A percentile compares a stretch with the other conserved stretches of the same genome.
Conservation (phyloP, 352 stramenopile species). For the Globisporangium polare region DNA sequence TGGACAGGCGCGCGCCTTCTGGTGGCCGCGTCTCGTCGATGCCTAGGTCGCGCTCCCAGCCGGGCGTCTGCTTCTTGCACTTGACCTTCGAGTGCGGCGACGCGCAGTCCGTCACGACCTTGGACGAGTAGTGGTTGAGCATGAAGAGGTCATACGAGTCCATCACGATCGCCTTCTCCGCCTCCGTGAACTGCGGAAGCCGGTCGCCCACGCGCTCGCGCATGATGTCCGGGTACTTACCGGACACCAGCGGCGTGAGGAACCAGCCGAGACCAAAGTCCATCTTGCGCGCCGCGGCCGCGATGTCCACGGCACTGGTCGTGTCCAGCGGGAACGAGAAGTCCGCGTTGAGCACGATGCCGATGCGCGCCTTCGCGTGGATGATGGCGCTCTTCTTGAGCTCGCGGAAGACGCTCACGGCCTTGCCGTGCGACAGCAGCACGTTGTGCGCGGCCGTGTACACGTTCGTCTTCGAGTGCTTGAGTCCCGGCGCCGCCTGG, state of each 20-base stretch:
- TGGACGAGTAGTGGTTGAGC: constrained; percentile 93
- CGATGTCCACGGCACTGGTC: constrained; percentile 33
- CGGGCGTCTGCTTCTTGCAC: constrained; percentile 28
- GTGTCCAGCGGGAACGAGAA: constrained; percentile 73
- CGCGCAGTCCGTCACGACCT: constrained; percentile 48
- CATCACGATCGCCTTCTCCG: constrained; percentile 64
- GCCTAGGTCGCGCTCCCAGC: constrained; percentile 43
- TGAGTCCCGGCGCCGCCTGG: constrained; percentile 30
- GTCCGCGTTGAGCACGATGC: constrained; percentile 90
- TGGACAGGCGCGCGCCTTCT: constrained; percentile 47
- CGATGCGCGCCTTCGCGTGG: constrained; percentile 69
- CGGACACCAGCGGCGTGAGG: constrained; percentile 81
- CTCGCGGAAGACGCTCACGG: constrained; percentile 78
- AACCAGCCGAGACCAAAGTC: constrained; percentile 92
- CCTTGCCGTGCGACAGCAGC: constrained; percentile 82
- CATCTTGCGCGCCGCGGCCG: constrained; percentile 76
- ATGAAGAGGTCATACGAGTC: constrained; percentile 93
- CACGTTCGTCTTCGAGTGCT: constrained; percentile 26
- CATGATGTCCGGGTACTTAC: constrained; percentile 93
- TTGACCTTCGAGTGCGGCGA: constrained; percentile 24
- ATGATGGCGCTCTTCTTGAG: constrained; percentile 24
- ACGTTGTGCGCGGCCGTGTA: constrained; percentile 83
- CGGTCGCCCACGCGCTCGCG: constrained; percentile 60
- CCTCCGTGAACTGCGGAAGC: constrained; percentile 84
- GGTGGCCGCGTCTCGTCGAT: constrained; percentile 48